These are phyloP conservation scores for Hemisphaericaspora subhashii DNA, from an alignment of 1,139 yeast species.

Conservation along the genomic window DNA sequence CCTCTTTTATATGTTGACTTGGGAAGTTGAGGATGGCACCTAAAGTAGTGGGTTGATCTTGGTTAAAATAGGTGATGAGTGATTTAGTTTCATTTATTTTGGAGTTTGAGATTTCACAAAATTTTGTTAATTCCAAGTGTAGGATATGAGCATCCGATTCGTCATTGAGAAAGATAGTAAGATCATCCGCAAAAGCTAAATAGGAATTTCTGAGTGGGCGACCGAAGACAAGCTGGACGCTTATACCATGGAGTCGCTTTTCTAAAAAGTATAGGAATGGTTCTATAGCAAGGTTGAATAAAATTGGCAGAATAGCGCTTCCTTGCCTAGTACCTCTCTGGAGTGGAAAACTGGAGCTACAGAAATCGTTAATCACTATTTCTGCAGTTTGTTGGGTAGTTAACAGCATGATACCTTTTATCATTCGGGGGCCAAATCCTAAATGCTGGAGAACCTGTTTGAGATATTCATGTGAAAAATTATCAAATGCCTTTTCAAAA, in stretches of 20 bases:
- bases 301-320: background rate
- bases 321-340: constrained; percentile 1
- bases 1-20: background rate
- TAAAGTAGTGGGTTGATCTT: background rate
- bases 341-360: background rate
- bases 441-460: background rate
- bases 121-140: background rate
- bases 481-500: background rate
- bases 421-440: background rate
- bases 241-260: background rate
- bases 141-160: background rate
- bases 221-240: background rate
- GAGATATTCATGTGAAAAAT: background rate
- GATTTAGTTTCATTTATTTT: no score
- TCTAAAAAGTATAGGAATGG: background rate
- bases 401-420: background rate
- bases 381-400: background rate
- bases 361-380: background rate
- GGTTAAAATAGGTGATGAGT: no score
- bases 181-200: constrained; percentile 1
- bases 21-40: background rate
- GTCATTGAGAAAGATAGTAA: background rate
- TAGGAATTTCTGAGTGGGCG: background rate
- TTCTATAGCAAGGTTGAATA: background rate
- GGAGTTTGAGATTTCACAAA: background rate